phyloP scores from a whole-genome alignment of 2,329 filamentous ascomycete genomes.

The Ceratocystis cacaofunesta region DNA sequence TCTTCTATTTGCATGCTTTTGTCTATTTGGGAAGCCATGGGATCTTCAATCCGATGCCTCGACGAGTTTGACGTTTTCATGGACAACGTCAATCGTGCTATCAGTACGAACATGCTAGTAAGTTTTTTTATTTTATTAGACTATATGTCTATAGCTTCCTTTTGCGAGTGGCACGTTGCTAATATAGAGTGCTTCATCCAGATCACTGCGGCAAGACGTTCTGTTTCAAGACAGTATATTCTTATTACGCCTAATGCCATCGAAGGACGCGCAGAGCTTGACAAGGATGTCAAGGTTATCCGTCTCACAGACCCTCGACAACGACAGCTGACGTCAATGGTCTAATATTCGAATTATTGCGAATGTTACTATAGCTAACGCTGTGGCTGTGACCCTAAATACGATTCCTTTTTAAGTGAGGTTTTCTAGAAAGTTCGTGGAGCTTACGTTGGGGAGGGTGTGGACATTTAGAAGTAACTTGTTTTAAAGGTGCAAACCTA shows the following conservation, averaged over 20 bases:
- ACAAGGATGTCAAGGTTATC: conserved; percentile 64
- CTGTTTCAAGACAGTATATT: conserved; percentile 86
- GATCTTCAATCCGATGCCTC: conserved; percentile 80
- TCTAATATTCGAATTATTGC: background rate
- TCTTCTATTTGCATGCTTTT: conserved; percentile 89
- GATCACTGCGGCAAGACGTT: conserved; percentile 56
- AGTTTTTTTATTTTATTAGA: conserved; percentile 25
- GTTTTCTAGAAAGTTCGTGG: background rate
- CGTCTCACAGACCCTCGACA: conserved; percentile 49
- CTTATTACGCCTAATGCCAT: conserved; percentile 90
- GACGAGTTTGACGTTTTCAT: conserved; percentile 99
- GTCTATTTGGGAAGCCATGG: conserved; percentile 95
- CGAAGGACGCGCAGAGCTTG: conserved; percentile 39
- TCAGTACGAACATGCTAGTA: conserved; percentile 87
- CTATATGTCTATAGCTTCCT: background rate
- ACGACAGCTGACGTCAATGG: conserved; percentile 23
- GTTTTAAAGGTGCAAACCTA: background rate
- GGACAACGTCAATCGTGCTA: conserved; percentile 89
- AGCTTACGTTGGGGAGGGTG: background rate
- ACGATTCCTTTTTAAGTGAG: background rate
- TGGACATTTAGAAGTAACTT: background rate
- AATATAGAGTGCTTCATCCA: background rate
- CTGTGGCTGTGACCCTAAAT: background rate
- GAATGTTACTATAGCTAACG: background rate
- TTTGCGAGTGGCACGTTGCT: background rate